Evolutionary conservation across 139 green algal species (phyloP).

Genomic region (Chlamydomonas applanata): DNA sequence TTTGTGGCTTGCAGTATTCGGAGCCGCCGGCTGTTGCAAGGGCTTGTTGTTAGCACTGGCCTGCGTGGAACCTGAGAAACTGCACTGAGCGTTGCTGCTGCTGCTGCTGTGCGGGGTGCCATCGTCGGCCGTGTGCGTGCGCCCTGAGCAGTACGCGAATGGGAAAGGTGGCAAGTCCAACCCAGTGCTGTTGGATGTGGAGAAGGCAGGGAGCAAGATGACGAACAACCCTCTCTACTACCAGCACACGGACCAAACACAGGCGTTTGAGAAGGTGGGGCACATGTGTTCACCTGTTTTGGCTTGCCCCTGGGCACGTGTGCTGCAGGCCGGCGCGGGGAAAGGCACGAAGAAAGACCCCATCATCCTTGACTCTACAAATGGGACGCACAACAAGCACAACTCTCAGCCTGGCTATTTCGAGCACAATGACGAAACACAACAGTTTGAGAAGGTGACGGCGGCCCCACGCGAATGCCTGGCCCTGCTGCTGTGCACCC

Average conservation of each 20-base stretch:
- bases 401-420: constrained; percentile 37
- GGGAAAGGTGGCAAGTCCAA: constrained; percentile 8
- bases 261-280: constrained; percentile 54
- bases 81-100: background rate
- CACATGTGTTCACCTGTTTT: background rate
- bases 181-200: constrained; percentile 13
- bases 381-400: background rate
- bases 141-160: constrained; percentile 2
- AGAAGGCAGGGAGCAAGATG: background rate
- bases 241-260: constrained; percentile 50
- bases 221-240: constrained; percentile 33
- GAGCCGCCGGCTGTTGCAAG: too few relatives aligned
- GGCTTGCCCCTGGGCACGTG: too few relatives aligned
- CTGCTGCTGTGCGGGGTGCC: background rate
- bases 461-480: too few relatives aligned
- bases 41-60: too few relatives aligned
- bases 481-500: too few relatives aligned
- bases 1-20: too few relatives aligned
- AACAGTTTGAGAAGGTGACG: constrained; percentile 54
- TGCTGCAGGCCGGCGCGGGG: background rate
- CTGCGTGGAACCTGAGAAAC: too few relatives aligned
- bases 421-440: constrained; percentile 53
- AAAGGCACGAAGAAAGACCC: constrained; percentile 3
- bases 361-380: background rate
- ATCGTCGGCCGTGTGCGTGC: background rate